These are phyloP conservation scores for Exserohilum turcica DNA, from an alignment of 2,329 filamentous ascomycete genomes.

Conservation along the genomic window DNA sequence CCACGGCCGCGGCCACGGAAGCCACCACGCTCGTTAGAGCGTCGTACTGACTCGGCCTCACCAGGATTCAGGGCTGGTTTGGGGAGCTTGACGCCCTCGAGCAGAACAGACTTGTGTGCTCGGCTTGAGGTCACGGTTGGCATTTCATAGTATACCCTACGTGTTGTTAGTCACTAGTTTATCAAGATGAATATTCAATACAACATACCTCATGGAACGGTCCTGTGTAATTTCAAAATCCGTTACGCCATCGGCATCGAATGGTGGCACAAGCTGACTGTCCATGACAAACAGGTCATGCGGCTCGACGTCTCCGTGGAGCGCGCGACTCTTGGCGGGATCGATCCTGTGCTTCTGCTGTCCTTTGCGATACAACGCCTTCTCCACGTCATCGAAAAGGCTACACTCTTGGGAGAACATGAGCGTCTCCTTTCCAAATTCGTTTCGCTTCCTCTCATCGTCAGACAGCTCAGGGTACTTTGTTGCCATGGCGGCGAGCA, in stretches of 20 bases:
- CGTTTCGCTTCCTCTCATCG: constrained; percentile 80
- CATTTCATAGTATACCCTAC: constrained; percentile 83
- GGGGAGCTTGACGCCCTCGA: constrained; percentile 79
- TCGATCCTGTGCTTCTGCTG: constrained; percentile 70
- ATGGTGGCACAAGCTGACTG: constrained; percentile 76
- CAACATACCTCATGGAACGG: constrained; percentile 76
- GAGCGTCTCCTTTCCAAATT: constrained; percentile 77
- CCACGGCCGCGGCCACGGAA: constrained; percentile 27
- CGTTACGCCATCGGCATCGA: constrained; percentile 61
- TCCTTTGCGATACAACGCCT: constrained; percentile 88
- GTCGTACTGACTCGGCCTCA: constrained; percentile 69
- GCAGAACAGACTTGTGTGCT: constrained; percentile 90
- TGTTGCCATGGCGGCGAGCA: constrained; percentile 79
- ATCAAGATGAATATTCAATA: neutral
- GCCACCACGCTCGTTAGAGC: constrained; percentile 64
- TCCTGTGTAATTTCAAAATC: constrained; percentile 53
- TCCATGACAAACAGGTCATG: constrained; percentile 85
- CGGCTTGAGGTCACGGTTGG: constrained; percentile 65
- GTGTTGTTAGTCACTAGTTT: constrained; percentile 26
- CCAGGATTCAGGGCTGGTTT: constrained; percentile 70
- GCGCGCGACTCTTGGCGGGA: constrained; percentile 72
- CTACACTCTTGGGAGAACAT: constrained; percentile 83
- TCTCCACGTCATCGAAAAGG: constrained; percentile 82
- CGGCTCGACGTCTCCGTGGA: constrained; percentile 81
- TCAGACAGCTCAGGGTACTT: constrained; percentile 79